Percentiles rank a stretch among this genome's conserved stretches.
Evolutionary conservation across 1,284 basidiomycete species (phyloP).

Genomic region (Tremellales sp.): DNA sequence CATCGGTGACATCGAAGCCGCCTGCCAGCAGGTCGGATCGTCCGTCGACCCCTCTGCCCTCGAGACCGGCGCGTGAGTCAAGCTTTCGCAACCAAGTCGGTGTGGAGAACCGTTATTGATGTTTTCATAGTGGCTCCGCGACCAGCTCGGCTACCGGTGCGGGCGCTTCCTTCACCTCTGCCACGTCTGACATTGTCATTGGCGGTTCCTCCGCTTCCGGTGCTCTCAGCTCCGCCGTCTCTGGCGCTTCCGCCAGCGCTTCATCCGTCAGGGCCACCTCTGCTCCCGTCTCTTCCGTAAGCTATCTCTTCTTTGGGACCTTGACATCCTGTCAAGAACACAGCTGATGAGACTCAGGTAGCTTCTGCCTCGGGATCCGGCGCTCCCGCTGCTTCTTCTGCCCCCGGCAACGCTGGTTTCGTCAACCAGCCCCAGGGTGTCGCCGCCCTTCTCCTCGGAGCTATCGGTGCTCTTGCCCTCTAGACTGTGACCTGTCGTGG

Average conservation of each 20-base stretch:
- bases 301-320: neutral
- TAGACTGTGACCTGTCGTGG: neutral
- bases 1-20: neutral
- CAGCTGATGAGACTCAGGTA: neutral
- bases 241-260: neutral
- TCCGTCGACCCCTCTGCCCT: neutral
- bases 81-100: no score
- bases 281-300: neutral
- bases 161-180: neutral
- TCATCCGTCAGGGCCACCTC: neutral
- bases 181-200: neutral
- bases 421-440: neutral
- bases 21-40: neutral
- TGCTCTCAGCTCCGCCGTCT: slow-evolving; percentile 16
- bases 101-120: no score
- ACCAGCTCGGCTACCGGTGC: neutral
- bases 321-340: neutral
- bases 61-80: neutral
- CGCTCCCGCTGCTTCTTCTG: neutral
- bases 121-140: no score
- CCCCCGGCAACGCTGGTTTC: neutral
- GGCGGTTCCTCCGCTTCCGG: neutral
- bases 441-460: neutral
- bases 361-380: neutral
- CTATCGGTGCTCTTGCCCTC: neutral